A percentile compares a stretch with the other conserved stretches of the same genome.
phyloP scores from a whole-genome alignment of 306 rosid genomes.

The Trichosanthes cucumerina region DNA sequence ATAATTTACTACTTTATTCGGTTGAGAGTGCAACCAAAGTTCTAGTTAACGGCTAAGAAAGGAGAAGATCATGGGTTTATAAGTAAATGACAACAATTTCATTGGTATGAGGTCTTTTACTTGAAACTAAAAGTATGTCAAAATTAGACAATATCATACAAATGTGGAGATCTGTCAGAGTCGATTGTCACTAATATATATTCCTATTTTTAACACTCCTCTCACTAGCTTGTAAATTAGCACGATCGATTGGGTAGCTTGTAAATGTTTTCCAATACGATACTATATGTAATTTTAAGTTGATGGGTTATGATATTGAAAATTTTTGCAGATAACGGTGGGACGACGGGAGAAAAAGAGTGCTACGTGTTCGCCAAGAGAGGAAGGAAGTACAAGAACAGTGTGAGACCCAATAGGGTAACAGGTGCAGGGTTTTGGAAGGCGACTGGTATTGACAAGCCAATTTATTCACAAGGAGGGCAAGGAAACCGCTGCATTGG shows the following conservation, averaged over 20 bases:
- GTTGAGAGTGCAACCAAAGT: too few relatives aligned
- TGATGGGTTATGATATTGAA: not conserved
- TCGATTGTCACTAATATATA: too few relatives aligned
- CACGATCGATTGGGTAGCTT: too few relatives aligned
- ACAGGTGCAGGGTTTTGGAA: constrained; percentile 31
- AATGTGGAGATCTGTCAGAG: too few relatives aligned
- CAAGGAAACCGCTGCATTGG: constrained; percentile 37
- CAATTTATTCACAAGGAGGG: constrained; percentile 31
- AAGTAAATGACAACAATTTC: too few relatives aligned
- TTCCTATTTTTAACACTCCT: not conserved
- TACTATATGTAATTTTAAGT: not conserved
- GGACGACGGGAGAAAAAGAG: constrained; percentile 24
- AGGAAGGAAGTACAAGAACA: constrained; percentile 28
- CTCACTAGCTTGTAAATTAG: not conserved
- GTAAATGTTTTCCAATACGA: too few relatives aligned
- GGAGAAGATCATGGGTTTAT: too few relatives aligned
- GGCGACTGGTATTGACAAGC: constrained; percentile 32
- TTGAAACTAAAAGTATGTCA: too few relatives aligned
- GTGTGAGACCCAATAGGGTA: constrained; percentile 30
- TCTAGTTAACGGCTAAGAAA: too few relatives aligned
- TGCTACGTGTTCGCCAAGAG: constrained; percentile 30
- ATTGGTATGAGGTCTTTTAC: too few relatives aligned
- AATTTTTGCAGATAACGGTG: constrained; percentile 11
- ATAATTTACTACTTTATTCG: too few relatives aligned
- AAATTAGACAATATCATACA: too few relatives aligned